Evolutionary conservation across 73 alveolate species (phyloP).

Genomic region (Paramecium primaurelia): DNA sequence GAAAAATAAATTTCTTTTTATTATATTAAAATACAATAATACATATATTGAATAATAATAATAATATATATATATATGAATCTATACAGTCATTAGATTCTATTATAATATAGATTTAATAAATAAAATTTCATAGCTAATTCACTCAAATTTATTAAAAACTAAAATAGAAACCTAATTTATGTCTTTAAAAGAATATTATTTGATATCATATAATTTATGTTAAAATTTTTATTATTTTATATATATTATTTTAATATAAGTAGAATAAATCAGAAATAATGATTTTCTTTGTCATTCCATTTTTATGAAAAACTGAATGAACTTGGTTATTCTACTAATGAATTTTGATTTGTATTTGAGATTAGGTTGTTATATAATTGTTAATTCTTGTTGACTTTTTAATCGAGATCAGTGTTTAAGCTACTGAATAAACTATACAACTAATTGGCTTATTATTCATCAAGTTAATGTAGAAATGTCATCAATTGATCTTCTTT

Average conservation of each 20-base stretch:
- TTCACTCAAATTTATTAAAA: no score
- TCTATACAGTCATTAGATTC: no score
- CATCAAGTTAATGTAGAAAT: slow-evolving; percentile 38
- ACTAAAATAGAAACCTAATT: no score
- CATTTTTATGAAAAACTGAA: slow-evolving; percentile 18
- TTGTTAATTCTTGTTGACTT: not conserved
- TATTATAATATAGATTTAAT: no score
- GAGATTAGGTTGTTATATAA: not conserved
- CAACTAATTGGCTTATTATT: not conserved
- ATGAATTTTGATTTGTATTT: not conserved
- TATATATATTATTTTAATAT: not conserved
- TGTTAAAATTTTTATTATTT: no score
- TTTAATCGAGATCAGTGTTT: not conserved
- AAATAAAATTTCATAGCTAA: no score
- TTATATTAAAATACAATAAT: not conserved
- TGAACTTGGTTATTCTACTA: not conserved
- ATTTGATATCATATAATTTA: no score
- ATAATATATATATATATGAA: no score
- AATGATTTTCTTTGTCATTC: not conserved
- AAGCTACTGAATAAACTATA: not conserved
- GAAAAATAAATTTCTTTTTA: not conserved
- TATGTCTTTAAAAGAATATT: no score
- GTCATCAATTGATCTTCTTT: not conserved
- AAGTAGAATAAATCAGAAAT: not conserved
- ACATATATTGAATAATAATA: not conserved